Evolutionary conservation across 1,284 basidiomycete genomes (phyloP).

Genomic region (Moesziomyces sp.): DNA sequence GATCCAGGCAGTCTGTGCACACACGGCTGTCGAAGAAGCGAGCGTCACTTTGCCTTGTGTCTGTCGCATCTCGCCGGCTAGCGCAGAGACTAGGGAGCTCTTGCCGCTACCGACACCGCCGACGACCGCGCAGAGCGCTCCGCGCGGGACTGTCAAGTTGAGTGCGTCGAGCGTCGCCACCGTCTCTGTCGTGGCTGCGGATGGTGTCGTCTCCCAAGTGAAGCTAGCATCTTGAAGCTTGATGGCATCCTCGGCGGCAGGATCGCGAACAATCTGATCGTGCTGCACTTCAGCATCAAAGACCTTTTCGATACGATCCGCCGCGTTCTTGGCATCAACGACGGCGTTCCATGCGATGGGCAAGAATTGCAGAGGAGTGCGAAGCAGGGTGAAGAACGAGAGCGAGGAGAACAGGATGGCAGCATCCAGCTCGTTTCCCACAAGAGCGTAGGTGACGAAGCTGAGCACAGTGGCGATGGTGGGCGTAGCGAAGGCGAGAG

Average conservation of each 20-base stretch:
- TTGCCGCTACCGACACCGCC: slow-evolving; percentile 80
- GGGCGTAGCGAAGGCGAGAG: slow-evolving; percentile 43
- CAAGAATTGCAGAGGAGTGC: slow-evolving; percentile 69
- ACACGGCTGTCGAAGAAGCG: slow-evolving; percentile 1
- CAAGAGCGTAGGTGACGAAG: slow-evolving; percentile 72
- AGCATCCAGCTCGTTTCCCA: slow-evolving; percentile 75
- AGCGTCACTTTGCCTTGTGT: slow-evolving; percentile 17
- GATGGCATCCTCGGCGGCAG: slow-evolving; percentile 6
- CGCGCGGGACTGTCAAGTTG: slow-evolving; percentile 76
- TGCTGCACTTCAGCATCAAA: slow-evolving; percentile 15
- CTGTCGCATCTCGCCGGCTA: slow-evolving; percentile 31
- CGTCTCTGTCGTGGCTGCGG: slow-evolving; percentile 68
- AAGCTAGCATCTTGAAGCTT: slow-evolving; percentile 16
- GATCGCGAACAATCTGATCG: slow-evolving; percentile 15
- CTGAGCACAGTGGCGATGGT: slow-evolving; percentile 49
- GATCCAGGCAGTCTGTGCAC: slow-evolving; percentile 16
- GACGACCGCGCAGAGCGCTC: slow-evolving; percentile 82
- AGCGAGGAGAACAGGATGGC: slow-evolving; percentile 80
- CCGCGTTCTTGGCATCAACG: slow-evolving; percentile 74
- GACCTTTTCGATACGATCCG: slow-evolving; percentile 17
- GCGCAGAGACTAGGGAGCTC: slow-evolving; percentile 49
- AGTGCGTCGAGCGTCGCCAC: slow-evolving; percentile 74
- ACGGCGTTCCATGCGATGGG: slow-evolving; percentile 81
- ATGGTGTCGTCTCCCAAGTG: slow-evolving; percentile 70
- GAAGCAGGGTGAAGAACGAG: slow-evolving; percentile 73